Percentiles rank a stretch among this genome's conserved stretches.
Conservation (phyloP, 306 rosid species). For the Dryas octopetala region DNA sequence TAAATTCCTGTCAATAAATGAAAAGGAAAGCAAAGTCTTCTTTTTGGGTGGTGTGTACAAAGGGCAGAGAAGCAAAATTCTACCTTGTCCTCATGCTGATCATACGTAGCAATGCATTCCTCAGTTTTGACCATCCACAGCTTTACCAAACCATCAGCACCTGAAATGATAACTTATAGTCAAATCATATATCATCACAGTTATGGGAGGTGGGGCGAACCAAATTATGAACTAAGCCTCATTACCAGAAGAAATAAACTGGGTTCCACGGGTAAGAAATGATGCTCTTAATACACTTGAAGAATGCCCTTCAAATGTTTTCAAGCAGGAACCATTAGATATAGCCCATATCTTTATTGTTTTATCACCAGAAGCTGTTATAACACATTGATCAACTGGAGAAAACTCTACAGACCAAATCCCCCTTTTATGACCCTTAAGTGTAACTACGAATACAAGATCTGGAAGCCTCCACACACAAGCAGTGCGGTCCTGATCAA, state of each 20-base stretch:
- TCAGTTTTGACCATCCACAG: conserved; percentile 84
- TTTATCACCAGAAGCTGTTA: conserved; percentile 95
- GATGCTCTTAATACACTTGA: conserved; percentile 88
- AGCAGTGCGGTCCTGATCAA: conserved; percentile 87
- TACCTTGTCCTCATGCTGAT: conserved; percentile 94
- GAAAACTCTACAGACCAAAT: conserved; percentile 97
- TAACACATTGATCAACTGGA: conserved; percentile 92
- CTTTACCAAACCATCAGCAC: conserved; percentile 88
- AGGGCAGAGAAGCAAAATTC: not conserved
- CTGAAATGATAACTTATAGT: conserved; percentile 41
- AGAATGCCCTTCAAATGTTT: conserved; percentile 91
- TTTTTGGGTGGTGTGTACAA: not conserved
- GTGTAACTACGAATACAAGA: conserved; percentile 63
- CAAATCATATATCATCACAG: not conserved
- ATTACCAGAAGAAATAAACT: conserved; percentile 81
- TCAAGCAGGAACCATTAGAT: conserved; percentile 92
- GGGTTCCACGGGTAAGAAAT: conserved; percentile 91
- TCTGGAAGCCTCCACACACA: conserved; percentile 95
- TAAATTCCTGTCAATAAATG: conserved; percentile 28
- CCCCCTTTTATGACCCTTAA: conserved; percentile 94
- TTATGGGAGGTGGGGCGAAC: not conserved
- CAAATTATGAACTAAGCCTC: conserved; percentile 12
- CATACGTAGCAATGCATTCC: conserved; percentile 86
- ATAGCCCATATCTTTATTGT: conserved; percentile 91
- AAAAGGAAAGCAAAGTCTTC: conserved; percentile 5